These are phyloP conservation scores for Podospora australis DNA, from an alignment of 495 filamentous ascomycete genomes.

Conservation along the genomic window DNA sequence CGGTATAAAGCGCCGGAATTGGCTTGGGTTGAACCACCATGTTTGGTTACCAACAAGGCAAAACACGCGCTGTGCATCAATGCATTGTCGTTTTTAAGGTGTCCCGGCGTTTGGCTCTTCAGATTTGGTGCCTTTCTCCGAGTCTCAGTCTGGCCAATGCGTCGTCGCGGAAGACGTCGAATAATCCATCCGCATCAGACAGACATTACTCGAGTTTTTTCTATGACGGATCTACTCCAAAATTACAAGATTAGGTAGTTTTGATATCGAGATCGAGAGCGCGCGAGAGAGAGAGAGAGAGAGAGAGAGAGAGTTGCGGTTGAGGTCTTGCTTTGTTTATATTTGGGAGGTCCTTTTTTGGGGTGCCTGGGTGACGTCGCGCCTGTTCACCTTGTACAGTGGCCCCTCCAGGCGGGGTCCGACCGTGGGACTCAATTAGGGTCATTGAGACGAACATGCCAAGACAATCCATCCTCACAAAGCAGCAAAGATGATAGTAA, in stretches of 20 bases:
- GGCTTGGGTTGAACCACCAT: conserved; percentile 40
- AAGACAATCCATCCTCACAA: too few relatives aligned
- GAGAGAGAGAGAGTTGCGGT: too few relatives aligned
- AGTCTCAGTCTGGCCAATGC: not conserved
- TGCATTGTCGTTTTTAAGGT: not conserved
- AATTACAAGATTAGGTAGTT: not conserved
- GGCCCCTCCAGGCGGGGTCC: not conserved
- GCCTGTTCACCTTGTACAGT: not conserved
- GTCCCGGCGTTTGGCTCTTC: not conserved
- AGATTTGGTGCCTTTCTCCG: not conserved
- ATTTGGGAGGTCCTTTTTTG: not conserved
- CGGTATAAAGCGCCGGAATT: conserved; percentile 50
- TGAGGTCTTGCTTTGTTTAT: conserved; percentile 5
- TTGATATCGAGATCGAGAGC: not conserved
- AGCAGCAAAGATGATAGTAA: not conserved
- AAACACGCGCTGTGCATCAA: too few relatives aligned
- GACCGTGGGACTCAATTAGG: not conserved
- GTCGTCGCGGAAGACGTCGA: not conserved
- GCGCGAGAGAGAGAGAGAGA: too few relatives aligned
- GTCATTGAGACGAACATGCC: too few relatives aligned
- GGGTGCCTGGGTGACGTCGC: conserved; percentile 5
- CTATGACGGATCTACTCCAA: too few relatives aligned
- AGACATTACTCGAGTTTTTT: not conserved
- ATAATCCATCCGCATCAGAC: not conserved
- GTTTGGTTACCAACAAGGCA: not conserved